Percentiles rank a stretch among this genome's conserved stretches.
phyloP scores from a whole-genome alignment of 805 yeast species.

The Cyberlindnera xylosilytica region DNA sequence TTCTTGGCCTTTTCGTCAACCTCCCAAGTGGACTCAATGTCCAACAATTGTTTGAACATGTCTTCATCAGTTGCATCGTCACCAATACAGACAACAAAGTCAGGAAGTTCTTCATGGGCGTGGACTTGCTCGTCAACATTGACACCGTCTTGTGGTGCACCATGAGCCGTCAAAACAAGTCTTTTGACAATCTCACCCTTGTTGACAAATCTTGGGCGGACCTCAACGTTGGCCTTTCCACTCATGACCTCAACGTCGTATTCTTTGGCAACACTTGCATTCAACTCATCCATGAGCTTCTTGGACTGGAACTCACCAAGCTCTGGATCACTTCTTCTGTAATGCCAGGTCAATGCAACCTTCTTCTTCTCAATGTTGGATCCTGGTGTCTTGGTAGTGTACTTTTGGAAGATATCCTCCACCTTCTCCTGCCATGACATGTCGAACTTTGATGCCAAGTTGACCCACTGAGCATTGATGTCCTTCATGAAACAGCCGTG shows the following conservation, averaged over 20 bases:
- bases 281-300: constrained; percentile 63
- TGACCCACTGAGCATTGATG: constrained; percentile 73
- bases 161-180: constrained; percentile 64
- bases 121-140: constrained; percentile 31
- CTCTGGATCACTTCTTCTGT: constrained; percentile 91
- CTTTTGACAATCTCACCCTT: constrained; percentile 94
- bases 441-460: constrained; percentile 76
- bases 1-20: constrained; percentile 21
- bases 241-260: constrained; percentile 93
- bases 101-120: constrained; percentile 55
- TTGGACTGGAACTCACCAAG: constrained; percentile 85
- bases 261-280: constrained; percentile 52
- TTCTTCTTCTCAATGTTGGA: constrained; percentile 81
- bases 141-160: constrained; percentile 43
- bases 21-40: constrained; percentile 56
- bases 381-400: constrained; percentile 89
- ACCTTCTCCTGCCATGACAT: constrained; percentile 95
- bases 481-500: constrained; percentile 94
- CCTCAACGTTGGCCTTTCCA: constrained; percentile 97
- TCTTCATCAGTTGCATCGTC: constrained; percentile 98
- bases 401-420: constrained; percentile 64
- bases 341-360: constrained; percentile 98
- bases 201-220: constrained; percentile 91
- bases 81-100: constrained; percentile 85
- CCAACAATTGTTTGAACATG: constrained; percentile 80